Conservation (phyloP, 371 early-diverging fungal species). For the Smittium culicis region DNA sequence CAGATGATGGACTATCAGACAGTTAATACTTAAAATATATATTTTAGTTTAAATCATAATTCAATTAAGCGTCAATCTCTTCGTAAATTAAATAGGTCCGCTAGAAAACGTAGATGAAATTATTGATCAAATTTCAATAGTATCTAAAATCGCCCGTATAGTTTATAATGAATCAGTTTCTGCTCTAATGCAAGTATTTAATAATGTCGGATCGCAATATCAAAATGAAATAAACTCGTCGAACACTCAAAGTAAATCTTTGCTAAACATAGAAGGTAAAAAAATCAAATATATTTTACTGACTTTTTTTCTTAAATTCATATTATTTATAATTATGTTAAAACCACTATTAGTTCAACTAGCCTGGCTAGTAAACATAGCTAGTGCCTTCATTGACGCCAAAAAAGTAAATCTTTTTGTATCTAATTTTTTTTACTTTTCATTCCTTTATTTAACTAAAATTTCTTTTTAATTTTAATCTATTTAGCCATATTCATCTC, state of each 20-base stretch:
- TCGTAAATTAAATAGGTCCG: constrained; percentile 47
- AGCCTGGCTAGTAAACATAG: constrained; percentile 70
- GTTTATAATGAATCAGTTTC: constrained; percentile 50
- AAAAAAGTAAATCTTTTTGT: constrained; percentile 37
- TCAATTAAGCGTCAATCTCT: too few relatives aligned
- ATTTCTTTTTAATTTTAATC: constrained; percentile 11
- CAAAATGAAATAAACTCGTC: constrained; percentile 32
- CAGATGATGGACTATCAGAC: neutral
- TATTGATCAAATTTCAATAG: constrained; percentile 50
- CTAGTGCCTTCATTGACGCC: constrained; percentile 50
- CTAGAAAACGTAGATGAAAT: constrained; percentile 60
- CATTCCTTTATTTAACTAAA: neutral
- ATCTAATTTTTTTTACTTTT: constrained; percentile 7
- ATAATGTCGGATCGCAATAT: constrained; percentile 51
- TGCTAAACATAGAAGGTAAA: constrained; percentile 44
- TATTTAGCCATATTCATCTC: constrained; percentile 29
- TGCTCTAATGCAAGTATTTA: constrained; percentile 41
- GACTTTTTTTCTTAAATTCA: constrained; percentile 8
- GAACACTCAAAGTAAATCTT: constrained; percentile 31
- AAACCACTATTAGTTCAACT: constrained; percentile 35
- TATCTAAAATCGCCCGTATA: constrained; percentile 59
- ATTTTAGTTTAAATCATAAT: too few relatives aligned
- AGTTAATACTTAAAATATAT: too few relatives aligned
- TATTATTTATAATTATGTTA: neutral
- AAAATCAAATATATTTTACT: too few relatives aligned